Conservation (phyloP, 495 filamentous ascomycete genomes). For the Ascobolus immersus region DNA sequence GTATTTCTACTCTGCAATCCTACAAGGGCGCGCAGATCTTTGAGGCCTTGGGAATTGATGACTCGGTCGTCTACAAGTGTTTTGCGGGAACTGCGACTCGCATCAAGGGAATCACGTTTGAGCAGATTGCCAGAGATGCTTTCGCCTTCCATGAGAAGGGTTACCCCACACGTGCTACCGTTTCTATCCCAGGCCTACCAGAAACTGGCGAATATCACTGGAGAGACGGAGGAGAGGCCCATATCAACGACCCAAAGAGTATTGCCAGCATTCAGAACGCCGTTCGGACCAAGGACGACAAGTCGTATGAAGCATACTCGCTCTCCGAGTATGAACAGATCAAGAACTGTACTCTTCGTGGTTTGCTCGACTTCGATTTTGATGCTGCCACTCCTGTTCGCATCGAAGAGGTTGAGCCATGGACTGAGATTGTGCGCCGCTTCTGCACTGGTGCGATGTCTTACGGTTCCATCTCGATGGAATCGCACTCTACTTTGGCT, state of each 20-base stretch:
- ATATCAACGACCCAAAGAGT: conserved; percentile 83
- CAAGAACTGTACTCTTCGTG: conserved; percentile 90
- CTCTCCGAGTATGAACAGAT: conserved; percentile 88
- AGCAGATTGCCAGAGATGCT: conserved; percentile 85
- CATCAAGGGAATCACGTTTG: conserved; percentile 87
- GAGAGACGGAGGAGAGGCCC: conserved; percentile 95
- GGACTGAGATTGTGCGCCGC: conserved; percentile 93
- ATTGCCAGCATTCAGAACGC: conserved; percentile 98
- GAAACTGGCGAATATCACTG: conserved; percentile 98
- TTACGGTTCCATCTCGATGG: conserved; percentile 98
- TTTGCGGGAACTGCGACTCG: conserved; percentile 90
- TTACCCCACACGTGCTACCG: conserved; percentile 59
- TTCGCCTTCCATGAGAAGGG: conserved; percentile 93
- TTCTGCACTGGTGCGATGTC: conserved; percentile 99
- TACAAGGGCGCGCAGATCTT: conserved; percentile 99
- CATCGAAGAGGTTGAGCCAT: conserved; percentile 95
- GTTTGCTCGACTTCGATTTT: conserved; percentile 93
- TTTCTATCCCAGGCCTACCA: conserved; percentile 57
- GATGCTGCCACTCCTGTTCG: conserved; percentile 66
- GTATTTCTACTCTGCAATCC: conserved; percentile 89
- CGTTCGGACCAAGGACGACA: conserved; percentile 95
- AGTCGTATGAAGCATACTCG: conserved; percentile 96
- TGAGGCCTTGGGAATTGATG: conserved; percentile 92
- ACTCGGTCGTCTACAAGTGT: conserved; percentile 83
- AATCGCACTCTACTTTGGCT: conserved; percentile 89